Base-by-base conservation (phyloP, 345 rosid genomes). In the Litchi chinensis region DNA sequence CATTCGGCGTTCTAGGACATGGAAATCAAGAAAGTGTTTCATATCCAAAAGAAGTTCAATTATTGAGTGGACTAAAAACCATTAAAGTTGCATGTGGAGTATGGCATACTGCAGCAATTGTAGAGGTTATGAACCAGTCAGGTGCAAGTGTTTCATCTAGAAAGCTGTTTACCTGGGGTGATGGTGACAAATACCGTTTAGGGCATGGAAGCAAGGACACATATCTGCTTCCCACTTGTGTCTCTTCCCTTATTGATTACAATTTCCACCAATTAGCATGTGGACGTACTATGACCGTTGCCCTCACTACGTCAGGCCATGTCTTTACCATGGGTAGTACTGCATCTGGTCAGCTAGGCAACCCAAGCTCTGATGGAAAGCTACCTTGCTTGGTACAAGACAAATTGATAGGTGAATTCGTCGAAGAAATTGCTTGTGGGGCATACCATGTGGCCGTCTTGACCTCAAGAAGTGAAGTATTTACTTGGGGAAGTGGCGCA, bases 101-200 rank as follows among this genome's bases (percentile, higher is more conserved):
- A 63, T 96, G 99, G 98, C 99, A 96, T 76, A 94, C 98, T 2
- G 97, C 94, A 50, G 97, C 99, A 37, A 94, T 96, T 39, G 97
- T 96, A 19, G 97, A 96, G 81, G 92, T 93, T 40, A 85, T 82
- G 81, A 79, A 81, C 65, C 99, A 93, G 40, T 28, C 89, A 1
- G 93, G 98, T 66, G 50, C 85, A 24, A 89, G 68, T 74, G 41
- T 79, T 56, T 80, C 90, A 39, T 89, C 97, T 0, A 88, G 88
- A 78, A 96, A 96, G 82, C 82, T 96, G 84, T 96, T 96, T 83
- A 93, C 97, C 19, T 96, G 99, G 99, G 99, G 99, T 21, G 98
- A 93, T 79, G 99, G 99, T 44, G 97, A 93, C 65, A 90, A 93
- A 83, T 62, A 93, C 69, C 93, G 97, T 65, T 78, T 96, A 81